Evolutionary conservation across 345 rosid species (phyloP).

Genomic region (Ailanthus altissimus): DNA sequence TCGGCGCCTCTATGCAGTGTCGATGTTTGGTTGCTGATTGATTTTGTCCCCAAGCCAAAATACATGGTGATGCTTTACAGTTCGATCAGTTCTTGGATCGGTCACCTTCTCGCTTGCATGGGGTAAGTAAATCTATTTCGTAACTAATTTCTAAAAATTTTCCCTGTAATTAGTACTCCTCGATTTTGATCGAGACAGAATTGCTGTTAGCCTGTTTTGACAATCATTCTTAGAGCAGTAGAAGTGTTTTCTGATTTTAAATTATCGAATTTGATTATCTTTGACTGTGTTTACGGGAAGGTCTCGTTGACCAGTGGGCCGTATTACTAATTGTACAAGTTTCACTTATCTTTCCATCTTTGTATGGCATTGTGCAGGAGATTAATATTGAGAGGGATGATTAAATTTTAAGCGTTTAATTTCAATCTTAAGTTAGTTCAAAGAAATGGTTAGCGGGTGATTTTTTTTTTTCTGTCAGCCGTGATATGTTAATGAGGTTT

Average conservation of each 20-base stretch:
- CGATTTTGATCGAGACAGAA: too few species aligned
- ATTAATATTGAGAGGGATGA: background rate
- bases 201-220: background rate
- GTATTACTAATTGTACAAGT: background rate
- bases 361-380: background rate
- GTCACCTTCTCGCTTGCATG: slow-evolving; percentile 53
- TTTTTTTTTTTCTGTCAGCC: background rate
- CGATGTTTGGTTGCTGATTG: background rate
- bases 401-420: background rate
- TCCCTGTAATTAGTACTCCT: too few species aligned
- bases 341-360: background rate
- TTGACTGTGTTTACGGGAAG: too few species aligned
- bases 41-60: too few species aligned
- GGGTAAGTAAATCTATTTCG: slow-evolving; percentile 40
- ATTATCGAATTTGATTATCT: background rate
- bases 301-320: slow-evolving; percentile 8
- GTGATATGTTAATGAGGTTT: background rate
- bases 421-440: background rate
- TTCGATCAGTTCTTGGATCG: slow-evolving; percentile 49
- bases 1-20: background rate
- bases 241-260: background rate
- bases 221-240: background rate
- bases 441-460: background rate
- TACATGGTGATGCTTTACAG: slow-evolving; percentile 40
- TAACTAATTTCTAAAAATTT: too few species aligned